phyloP scores from a whole-genome alignment of 331 rosid genomes.

The Pyrus hybrid region DNA sequence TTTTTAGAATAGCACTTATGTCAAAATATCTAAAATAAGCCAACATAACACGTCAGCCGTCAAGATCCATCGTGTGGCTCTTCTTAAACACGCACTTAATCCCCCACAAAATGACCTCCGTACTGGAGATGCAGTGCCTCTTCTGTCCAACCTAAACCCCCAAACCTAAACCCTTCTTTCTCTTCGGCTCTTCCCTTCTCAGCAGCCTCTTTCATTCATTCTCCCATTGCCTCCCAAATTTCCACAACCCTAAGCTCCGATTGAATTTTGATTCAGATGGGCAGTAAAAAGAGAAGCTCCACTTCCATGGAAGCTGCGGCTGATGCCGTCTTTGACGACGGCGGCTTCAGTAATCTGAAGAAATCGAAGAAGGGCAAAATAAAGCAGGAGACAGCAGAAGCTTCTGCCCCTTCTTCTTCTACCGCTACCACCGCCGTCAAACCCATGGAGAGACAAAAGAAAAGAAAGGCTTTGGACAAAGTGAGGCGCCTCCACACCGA shows the following conservation, averaged over 20 bases:
- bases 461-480: slow-evolving; percentile 70
- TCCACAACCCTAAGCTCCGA: neutral
- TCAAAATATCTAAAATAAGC: no score
- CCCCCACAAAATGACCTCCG: neutral
- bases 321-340: neutral
- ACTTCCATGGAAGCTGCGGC: slow-evolving; percentile 20
- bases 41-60: neutral
- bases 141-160: neutral
- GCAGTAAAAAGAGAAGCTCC: slow-evolving; percentile 44
- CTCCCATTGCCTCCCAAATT: neutral
- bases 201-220: neutral
- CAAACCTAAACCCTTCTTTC: neutral
- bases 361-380: slow-evolving; percentile 26
- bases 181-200: neutral
- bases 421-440: slow-evolving; percentile 18
- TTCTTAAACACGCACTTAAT: neutral
- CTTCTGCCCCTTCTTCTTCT: slow-evolving; percentile 24
- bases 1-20: no score
- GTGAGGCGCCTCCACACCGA: slow-evolving; percentile 24
- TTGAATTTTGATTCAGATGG: slow-evolving; percentile 23
- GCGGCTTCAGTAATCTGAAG: slow-evolving; percentile 9
- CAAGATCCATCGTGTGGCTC: neutral
- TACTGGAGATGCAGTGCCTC: neutral
- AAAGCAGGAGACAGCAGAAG: slow-evolving; percentile 19
- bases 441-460: slow-evolving; percentile 87